These are phyloP conservation scores for Trichoderma virens DNA, from an alignment of 495 filamentous ascomycete genomes.

Conservation along the genomic window DNA sequence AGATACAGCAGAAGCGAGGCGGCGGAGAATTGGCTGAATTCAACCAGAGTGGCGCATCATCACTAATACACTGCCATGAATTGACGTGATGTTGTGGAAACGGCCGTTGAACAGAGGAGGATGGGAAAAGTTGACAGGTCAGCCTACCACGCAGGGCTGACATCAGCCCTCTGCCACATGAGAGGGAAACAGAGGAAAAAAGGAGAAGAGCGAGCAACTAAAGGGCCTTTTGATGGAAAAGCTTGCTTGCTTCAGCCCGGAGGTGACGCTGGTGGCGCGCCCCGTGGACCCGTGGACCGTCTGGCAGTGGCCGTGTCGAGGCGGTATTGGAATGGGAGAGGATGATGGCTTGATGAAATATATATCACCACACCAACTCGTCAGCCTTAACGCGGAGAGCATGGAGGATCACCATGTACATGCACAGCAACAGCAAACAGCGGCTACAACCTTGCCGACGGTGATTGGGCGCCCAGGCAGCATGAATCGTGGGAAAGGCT, in stretches of 20 bases:
- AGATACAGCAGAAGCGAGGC: no score
- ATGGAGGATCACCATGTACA: not conserved
- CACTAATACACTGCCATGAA: not conserved
- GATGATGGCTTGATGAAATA: no score
- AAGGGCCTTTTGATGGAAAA: not conserved
- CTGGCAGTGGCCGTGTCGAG: not conserved
- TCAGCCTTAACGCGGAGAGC: conserved; percentile 1
- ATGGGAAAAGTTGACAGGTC: not conserved
- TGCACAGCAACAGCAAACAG: not conserved
- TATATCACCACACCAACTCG: not conserved
- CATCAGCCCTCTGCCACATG: conserved; percentile 1
- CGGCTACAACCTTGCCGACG: not conserved
- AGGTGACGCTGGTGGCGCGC: conserved; percentile 1
- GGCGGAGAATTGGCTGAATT: no score
- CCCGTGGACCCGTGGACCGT: not conserved
- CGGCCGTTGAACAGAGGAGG: not conserved
- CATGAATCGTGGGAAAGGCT: not conserved
- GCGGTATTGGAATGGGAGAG: not conserved
- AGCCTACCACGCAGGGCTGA: conserved; percentile 6
- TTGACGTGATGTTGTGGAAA: not conserved
- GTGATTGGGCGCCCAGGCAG: not conserved
- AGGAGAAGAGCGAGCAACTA: not conserved
- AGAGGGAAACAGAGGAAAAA: not conserved
- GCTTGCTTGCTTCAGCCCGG: not conserved
- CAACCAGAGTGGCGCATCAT: not conserved